phyloP scores from a whole-genome alignment of 2,329 filamentous ascomycete species.

The Apiospora aurea region DNA sequence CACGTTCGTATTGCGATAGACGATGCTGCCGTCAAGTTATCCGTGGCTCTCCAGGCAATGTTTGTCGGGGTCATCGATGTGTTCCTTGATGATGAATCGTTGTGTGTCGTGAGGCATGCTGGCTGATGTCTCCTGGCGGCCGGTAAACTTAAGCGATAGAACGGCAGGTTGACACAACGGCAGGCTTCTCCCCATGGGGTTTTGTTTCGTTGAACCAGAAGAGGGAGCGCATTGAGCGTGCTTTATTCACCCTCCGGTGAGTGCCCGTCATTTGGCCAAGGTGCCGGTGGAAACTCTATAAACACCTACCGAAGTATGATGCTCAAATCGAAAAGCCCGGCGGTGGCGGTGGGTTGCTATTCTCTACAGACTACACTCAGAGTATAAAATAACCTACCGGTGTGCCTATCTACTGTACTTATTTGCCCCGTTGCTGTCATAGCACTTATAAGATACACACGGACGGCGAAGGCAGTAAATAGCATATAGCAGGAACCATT shows the following conservation, averaged over 20 bases:
- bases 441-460: background rate
- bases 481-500: background rate
- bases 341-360: background rate
- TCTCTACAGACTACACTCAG: background rate
- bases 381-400: background rate
- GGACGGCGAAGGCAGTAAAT: background rate
- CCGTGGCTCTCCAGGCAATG: background rate
- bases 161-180: background rate
- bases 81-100: background rate
- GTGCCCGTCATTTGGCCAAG: constrained; percentile 5
- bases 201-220: background rate
- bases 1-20: no score
- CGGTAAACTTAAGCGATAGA: background rate
- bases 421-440: background rate
- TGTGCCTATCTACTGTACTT: background rate
- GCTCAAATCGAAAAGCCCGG: background rate
- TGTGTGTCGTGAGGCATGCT: background rate
- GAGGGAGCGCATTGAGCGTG: constrained; percentile 2
- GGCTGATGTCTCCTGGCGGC: background rate
- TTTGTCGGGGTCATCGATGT: background rate
- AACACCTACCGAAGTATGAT: constrained; percentile 3
- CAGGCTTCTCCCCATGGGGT: background rate
- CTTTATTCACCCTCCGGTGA: background rate
- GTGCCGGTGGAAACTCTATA: constrained; percentile 11
- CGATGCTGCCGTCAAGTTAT: background rate